Evolutionary conservation across 176 grass and related monocot species (phyloP).

Genomic region (Aegilops umbellulata): DNA sequence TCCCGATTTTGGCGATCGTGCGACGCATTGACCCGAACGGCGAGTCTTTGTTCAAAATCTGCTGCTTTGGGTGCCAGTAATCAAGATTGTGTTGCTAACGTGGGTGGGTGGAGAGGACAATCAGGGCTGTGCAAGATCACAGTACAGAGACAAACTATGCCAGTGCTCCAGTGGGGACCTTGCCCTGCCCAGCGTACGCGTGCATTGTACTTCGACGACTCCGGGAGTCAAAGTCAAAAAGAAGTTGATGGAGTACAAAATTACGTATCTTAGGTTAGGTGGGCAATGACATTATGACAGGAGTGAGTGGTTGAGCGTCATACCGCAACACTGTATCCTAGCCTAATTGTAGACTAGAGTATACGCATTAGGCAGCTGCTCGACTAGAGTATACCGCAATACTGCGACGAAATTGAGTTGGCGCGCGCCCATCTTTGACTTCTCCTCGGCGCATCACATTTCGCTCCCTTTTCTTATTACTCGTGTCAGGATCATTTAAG

Average conservation of each 20-base stretch:
- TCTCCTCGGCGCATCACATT: no score
- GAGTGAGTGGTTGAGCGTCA: neutral
- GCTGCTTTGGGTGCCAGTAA: neutral
- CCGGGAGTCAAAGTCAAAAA: constrained; percentile 5
- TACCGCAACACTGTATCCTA: neutral
- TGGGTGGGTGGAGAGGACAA: neutral
- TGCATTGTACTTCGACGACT: neutral
- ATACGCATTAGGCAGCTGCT: neutral
- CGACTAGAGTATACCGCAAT: no score
- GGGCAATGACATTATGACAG: neutral
- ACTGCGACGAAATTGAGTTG: neutral
- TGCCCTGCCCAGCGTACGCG: neutral
- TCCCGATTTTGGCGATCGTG: neutral
- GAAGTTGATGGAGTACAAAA: neutral
- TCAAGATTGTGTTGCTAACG: neutral
- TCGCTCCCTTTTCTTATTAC: neutral
- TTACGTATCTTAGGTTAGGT: neutral
- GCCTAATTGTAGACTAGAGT: no score
- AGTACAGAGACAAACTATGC: neutral
- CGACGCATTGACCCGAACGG: neutral
- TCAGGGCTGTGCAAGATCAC: neutral
- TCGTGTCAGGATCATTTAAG: neutral
- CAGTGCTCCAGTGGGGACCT: neutral
- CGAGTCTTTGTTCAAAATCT: neutral
- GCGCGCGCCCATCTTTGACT: neutral